A percentile compares a stretch with the other conserved stretches of the same genome.
These are phyloP conservation scores for Kodamaea arcana DNA, from an alignment of 1,139 yeast genomes.

Conservation along the genomic window DNA sequence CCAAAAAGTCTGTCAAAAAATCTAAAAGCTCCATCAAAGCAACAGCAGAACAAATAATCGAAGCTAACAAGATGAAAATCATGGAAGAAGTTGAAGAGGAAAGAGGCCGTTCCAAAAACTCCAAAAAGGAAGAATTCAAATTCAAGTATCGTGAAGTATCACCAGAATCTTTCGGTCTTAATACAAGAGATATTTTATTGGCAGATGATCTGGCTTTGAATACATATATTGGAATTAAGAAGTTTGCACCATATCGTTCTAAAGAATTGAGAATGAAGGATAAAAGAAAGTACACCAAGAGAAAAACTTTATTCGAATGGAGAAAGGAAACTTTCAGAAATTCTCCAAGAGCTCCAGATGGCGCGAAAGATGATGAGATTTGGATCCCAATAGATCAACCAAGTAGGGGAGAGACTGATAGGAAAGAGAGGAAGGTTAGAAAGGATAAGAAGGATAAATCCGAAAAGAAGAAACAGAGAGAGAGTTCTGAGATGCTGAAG, in stretches of 20 bases:
- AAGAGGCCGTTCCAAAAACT: conserved; percentile 45
- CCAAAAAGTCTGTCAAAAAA: conserved; percentile 59
- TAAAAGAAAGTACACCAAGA: conserved; percentile 78
- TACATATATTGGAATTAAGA: conserved; percentile 80
- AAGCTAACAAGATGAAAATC: conserved; percentile 34
- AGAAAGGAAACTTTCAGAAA: conserved; percentile 74
- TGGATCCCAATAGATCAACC: conserved; percentile 31
- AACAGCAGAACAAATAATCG: conserved; percentile 70
- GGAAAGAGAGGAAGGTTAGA: conserved; percentile 4
- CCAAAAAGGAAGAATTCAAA: conserved; percentile 43
- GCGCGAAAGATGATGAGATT: conserved; percentile 34
- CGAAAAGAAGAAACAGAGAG: no score
- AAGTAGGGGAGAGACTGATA: conserved; percentile 6
- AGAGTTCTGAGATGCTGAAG: no score
- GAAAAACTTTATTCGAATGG: conserved; percentile 85
- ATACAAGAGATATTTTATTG: conserved; percentile 78
- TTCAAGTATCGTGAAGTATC: conserved; percentile 93
- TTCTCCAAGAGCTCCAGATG: conserved; percentile 43
- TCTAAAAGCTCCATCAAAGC: conserved; percentile 58
- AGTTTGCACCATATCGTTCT: conserved; percentile 88
- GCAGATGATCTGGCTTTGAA: conserved; percentile 89
- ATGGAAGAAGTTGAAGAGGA: conserved; percentile 67
- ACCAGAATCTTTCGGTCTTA: conserved; percentile 87
- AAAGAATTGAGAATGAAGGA: conserved; percentile 72
- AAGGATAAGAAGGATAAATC: neutral